Evolutionary conservation across 164 flowering plant species (phyloP), one percentile per base, ranked within the genome.

Genomic region (Santalum album): DNA sequence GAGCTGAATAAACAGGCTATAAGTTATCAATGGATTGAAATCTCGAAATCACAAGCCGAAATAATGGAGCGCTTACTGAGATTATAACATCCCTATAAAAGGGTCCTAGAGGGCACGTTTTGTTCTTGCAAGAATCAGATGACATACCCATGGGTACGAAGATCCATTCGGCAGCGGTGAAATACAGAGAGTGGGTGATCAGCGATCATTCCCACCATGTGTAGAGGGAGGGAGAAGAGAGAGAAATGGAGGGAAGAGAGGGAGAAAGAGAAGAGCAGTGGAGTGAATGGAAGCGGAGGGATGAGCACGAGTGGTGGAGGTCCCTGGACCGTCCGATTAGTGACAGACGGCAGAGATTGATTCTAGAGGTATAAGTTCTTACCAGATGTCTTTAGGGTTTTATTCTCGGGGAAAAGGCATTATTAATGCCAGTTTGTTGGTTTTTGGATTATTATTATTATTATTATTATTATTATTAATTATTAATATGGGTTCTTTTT

Each of bases 281-380:
- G 36, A 49, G 12, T 4, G 6, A 11, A 46, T 10, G 18, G 25
- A 6, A 22, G 51, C 2, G 50, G 34, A 26, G n/a, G n/a, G n/a
- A n/a, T n/a, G 12, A 67, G 72, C 67, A 60, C 59, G 36, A 70
- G 53, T 18, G 12, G 25, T 36, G 52, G 58, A 50, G 26, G 32
- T 54, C 49, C 59, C 29, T 15, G 29, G 27, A 35, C 72, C 75
- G 80, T 76, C 49, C 65, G 73, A 69, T 62, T 9, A 0, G n/a
- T 1, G 11, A 36, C 1, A 12, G 57, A 69, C 64, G 74, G 72
- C 26, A 3, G 38, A 29, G 76, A 75, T 72, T 57, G 57, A 55
- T 52, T 22, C 32, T 53, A 7, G 22, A 22, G 18, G 46, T 50
- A 49, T 53, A 36, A 55, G 47, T 57, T 66, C 57, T 49, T 66